phyloP scores from a whole-genome alignment of 1,139 yeast genomes.

The Candida tetrigidarum region DNA sequence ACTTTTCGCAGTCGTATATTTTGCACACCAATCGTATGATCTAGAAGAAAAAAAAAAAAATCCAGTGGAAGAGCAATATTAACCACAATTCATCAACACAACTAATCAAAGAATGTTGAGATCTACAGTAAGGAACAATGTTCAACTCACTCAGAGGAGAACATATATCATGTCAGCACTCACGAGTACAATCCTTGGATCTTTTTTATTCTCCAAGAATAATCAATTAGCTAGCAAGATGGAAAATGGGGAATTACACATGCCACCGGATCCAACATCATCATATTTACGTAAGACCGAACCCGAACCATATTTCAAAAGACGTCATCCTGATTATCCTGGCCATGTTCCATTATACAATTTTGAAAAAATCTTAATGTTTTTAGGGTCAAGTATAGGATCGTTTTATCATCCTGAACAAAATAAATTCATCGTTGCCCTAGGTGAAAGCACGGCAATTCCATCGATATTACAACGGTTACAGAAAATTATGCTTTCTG shows the following conservation, averaged over 20 bases:
- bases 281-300: constrained; percentile 15
- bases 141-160: constrained; percentile 6
- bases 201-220: constrained; percentile 48
- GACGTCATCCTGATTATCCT: constrained; percentile 60
- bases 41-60: constrained; percentile 2
- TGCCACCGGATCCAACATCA: constrained; percentile 38
- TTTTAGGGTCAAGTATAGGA: constrained; percentile 79
- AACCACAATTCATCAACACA: too few relatives aligned
- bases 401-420: constrained; percentile 83
- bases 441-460: constrained; percentile 92
- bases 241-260: constrained; percentile 57
- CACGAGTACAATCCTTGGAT: constrained; percentile 25
- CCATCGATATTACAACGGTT: constrained; percentile 64
- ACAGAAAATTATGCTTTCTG: constrained; percentile 74
- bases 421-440: constrained; percentile 83
- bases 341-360: constrained; percentile 80
- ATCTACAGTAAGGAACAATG: background rate
- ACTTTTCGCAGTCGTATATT: constrained; percentile 1
- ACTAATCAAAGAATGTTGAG: constrained; percentile 4
- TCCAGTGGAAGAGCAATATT: too few relatives aligned
- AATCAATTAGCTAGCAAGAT: constrained; percentile 60
- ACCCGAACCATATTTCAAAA: constrained; percentile 33
- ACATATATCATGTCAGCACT: constrained; percentile 14
- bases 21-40: background rate
- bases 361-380: constrained; percentile 66